phyloP scores from a whole-genome alignment of 345 rosid genomes.

The Durio zibethinus region DNA sequence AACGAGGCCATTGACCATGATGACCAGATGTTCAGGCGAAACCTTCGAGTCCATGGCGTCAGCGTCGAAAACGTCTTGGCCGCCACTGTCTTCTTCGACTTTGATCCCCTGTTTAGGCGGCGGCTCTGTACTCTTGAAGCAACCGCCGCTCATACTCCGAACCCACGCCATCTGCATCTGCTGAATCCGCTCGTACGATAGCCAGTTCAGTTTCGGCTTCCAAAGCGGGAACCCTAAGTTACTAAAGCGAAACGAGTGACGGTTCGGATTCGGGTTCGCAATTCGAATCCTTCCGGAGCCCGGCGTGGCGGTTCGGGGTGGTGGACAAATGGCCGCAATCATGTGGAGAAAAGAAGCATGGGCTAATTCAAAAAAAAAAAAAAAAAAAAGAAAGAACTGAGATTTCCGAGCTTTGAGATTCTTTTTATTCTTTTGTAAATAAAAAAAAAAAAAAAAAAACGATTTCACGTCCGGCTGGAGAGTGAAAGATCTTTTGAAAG shows the following conservation, averaged over 20 bases:
- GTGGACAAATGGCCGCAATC: conserved; percentile 33
- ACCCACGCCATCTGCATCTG: conserved; percentile 38
- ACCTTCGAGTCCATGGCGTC: conserved; percentile 27
- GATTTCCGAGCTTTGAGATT: no score
- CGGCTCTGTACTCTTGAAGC: conserved; percentile 36
- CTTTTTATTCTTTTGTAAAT: no score
- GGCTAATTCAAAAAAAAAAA: no score
- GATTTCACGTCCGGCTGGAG: neutral
- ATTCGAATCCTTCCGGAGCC: conserved; percentile 12
- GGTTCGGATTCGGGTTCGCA: neutral
- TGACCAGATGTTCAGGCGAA: conserved; percentile 66
- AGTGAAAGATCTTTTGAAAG: neutral
- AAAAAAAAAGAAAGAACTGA: no score
- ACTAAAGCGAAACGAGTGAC: neutral
- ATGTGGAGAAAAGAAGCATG: conserved; percentile 36
- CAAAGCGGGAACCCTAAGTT: conserved; percentile 11
- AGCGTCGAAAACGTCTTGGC: conserved; percentile 54
- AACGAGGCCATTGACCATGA: conserved; percentile 81
- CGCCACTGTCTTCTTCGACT: conserved; percentile 63
- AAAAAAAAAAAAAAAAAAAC: neutral
- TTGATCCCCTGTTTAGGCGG: conserved; percentile 24
- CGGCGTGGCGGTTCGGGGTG: conserved; percentile 21
- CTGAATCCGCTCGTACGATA: conserved; percentile 2
- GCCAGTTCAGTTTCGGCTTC: conserved; percentile 12
- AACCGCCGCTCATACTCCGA: conserved; percentile 40